These are phyloP conservation scores for Nitzschia inconspicua DNA, from an alignment of 108 stramenopile species.

Conservation along the genomic window DNA sequence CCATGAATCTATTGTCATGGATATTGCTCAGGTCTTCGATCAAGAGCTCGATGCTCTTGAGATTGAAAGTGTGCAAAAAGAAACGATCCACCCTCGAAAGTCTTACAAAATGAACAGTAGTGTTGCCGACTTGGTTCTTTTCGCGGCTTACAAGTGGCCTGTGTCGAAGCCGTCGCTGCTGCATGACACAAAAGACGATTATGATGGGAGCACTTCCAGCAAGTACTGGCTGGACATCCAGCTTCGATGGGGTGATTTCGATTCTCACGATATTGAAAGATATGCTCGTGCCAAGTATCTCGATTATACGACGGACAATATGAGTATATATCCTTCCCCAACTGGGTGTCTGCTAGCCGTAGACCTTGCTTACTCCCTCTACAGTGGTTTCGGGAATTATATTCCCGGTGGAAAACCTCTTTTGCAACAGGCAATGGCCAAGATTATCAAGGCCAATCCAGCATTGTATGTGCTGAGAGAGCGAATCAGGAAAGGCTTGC, in stretches of 20 bases:
- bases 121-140: constrained; percentile 97
- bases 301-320: constrained; percentile 99
- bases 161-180: constrained; percentile 95
- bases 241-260: constrained; percentile 99
- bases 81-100: constrained; percentile 99
- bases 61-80: constrained; percentile 99
- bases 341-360: constrained; percentile 94
- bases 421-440: constrained; percentile 98
- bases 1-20: constrained; percentile 99
- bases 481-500: constrained; percentile 98
- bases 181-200: constrained; percentile 96
- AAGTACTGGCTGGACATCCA: constrained; percentile 99
- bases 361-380: constrained; percentile 97
- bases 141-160: constrained; percentile 99
- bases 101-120: constrained; percentile 99
- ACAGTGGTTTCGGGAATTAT: constrained; percentile 97
- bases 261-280: constrained; percentile 98
- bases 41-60: constrained; percentile 98
- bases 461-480: constrained; percentile 99
- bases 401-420: constrained; percentile 98
- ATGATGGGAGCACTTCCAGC: constrained; percentile 94
- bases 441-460: constrained; percentile 99
- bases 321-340: constrained; percentile 98
- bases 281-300: constrained; percentile 97
- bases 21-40: constrained; percentile 97